Percentiles rank a stretch among this genome's conserved stretches.
Conservation (phyloP, 208 protist species). For the Leishmania gerbilli region DNA sequence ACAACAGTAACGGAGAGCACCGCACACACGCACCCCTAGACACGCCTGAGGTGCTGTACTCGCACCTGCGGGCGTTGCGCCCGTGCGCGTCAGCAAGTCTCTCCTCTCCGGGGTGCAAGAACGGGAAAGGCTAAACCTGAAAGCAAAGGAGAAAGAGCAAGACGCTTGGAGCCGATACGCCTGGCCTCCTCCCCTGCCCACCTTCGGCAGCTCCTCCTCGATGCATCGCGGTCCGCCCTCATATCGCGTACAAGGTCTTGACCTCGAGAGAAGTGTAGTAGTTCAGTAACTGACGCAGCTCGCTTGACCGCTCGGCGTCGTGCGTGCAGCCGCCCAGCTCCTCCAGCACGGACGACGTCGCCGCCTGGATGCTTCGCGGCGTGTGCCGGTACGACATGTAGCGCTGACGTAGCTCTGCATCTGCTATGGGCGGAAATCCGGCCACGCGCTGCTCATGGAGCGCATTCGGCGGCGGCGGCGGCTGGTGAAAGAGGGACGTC, state of each 20-base stretch:
- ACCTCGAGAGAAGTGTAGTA: constrained; percentile 61
- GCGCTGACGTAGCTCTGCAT: constrained; percentile 24
- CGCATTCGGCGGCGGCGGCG: background rate
- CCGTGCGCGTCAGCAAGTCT: background rate
- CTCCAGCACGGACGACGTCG: constrained; percentile 45
- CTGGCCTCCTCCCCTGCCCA: background rate
- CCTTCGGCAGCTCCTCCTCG: background rate
- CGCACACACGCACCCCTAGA: background rate
- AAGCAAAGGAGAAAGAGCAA: background rate
- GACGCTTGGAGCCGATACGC: background rate
- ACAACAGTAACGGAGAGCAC: background rate
- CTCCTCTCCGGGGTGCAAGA: background rate
- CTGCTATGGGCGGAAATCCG: constrained; percentile 31
- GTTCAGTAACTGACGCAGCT: constrained; percentile 73
- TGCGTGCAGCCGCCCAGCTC: constrained; percentile 64
- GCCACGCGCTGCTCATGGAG: background rate
- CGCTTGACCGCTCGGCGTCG: constrained; percentile 45
- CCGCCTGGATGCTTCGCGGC: constrained; percentile 38
- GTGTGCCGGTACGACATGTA: constrained; percentile 29
- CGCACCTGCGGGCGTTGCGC: background rate
- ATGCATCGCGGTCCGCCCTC: background rate
- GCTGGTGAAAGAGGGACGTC: background rate
- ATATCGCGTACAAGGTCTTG: constrained; percentile 11
- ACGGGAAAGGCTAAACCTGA: background rate
- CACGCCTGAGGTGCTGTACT: background rate